Base-by-base conservation (phyloP, 2,329 filamentous ascomycete genomes). In the Calonectria honghensis region DNA sequence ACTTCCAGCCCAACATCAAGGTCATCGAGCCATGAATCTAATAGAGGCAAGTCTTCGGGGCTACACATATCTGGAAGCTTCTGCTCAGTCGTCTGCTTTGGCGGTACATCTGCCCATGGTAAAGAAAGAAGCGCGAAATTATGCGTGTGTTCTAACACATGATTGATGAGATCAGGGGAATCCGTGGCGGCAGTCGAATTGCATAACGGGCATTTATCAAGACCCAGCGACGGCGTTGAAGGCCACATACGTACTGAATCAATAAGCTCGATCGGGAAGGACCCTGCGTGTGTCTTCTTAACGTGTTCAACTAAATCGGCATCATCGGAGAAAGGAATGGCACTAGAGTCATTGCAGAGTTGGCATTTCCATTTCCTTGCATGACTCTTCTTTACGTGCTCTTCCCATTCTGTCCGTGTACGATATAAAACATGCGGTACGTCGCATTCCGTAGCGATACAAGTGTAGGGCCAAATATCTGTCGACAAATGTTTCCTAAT, bases 391-490 rank as follows among this genome's bases (percentile, higher is more conserved):
- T 72, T 70, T 9, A 70, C 13, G 37, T 69, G 64, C 69, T 69
- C 16, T n/a, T 75, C 54, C 61, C 75, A 57, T 31, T 59, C 54
- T 16, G 50, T 24, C 20, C 66, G 59, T 11, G 72, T 70, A 20
- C 51, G 39, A 39, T 70, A 76, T 1, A 76, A 35, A 3, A 71
- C 29, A 6, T 72, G 52, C 1, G 75, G 73, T 4, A 39, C 24
- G 13, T 73, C 67, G 41, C 75, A 76, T 20, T 73, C 6, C 18
- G 72, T 14, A 6, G 73, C 75, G n/a, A 76, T 75, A 41, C 75
- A 76, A 14, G 75, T 76, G 27, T 76, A 76, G n/a, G 75, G 73
- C 37, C 54, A 69, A 14, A 75, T n/a, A n/a, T 76, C 73, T n/a
- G 35, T 63, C 13, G 66, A 59, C 0, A 76, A 54, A 63, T 76